Evolutionary conservation across 768 basidiomycete species (phyloP).

Genomic region (Serpula lacrymans): DNA sequence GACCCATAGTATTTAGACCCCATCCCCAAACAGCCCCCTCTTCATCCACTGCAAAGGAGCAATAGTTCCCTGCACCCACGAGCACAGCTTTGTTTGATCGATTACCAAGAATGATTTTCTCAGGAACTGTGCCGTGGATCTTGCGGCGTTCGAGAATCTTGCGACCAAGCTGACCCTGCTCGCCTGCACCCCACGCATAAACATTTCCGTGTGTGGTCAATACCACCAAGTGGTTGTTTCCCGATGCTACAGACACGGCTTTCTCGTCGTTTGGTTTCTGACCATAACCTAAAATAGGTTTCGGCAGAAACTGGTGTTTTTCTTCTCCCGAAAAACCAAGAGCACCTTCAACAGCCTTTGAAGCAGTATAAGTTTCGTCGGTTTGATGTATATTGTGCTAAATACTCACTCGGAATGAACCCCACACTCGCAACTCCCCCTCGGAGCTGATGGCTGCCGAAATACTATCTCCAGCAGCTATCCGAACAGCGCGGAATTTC

Average conservation of each 20-base stretch:
- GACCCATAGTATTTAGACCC: slow-evolving; percentile 93
- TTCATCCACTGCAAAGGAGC: slow-evolving; percentile 89
- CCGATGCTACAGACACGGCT: slow-evolving; percentile 72
- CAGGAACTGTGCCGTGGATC: slow-evolving; percentile 85
- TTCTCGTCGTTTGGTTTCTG: slow-evolving; percentile 71
- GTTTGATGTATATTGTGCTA: neutral
- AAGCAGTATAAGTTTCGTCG: slow-evolving; percentile 7
- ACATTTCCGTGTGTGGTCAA: slow-evolving; percentile 86
- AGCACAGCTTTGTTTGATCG: slow-evolving; percentile 62
- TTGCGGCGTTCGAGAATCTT: slow-evolving; percentile 86
- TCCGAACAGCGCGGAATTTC: slow-evolving; percentile 77
- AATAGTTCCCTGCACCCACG: slow-evolving; percentile 79
- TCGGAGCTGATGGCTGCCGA: slow-evolving; percentile 78
- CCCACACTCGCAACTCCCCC: slow-evolving; percentile 87
- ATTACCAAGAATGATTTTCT: slow-evolving; percentile 73
- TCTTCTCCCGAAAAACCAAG: slow-evolving; percentile 77
- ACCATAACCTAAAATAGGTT: slow-evolving; percentile 53
- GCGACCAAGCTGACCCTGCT: slow-evolving; percentile 88
- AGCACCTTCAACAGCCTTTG: slow-evolving; percentile 70
- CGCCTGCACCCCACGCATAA: slow-evolving; percentile 87
- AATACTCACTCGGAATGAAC: slow-evolving; percentile 75
- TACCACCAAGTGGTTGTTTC: slow-evolving; percentile 86
- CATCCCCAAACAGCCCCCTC: slow-evolving; percentile 86
- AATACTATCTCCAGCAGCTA: slow-evolving; percentile 85
- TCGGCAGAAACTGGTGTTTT: slow-evolving; percentile 65